Conservation (phyloP, 768 basidiomycete species). For the Coprinopsis cinerea region DNA sequence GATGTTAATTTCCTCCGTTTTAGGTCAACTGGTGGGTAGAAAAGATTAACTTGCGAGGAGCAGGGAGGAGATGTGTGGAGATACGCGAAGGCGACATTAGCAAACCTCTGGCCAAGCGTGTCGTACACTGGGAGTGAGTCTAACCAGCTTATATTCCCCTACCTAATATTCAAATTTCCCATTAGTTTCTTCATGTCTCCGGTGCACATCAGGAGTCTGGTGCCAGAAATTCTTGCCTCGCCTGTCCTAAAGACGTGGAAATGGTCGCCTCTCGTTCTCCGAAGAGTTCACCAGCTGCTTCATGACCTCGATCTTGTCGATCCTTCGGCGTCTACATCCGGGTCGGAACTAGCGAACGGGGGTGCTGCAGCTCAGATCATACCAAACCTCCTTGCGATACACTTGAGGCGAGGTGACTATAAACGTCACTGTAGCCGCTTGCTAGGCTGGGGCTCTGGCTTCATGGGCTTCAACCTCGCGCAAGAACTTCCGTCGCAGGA, state of each 20-base stretch:
- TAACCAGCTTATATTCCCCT: background rate
- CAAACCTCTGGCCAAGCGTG: constrained; percentile 24
- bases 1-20: background rate
- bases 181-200: constrained; percentile 39
- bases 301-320: constrained; percentile 23
- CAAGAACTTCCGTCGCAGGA: constrained; percentile 30
- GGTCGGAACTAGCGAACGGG: background rate
- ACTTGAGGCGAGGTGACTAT: constrained; percentile 54
- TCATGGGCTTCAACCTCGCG: constrained; percentile 47
- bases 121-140: constrained; percentile 48
- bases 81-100: constrained; percentile 42
- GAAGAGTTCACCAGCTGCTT: constrained; percentile 44
- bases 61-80: constrained; percentile 19
- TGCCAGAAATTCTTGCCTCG: constrained; percentile 36
- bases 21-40: constrained; percentile 40
- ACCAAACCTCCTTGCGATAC: constrained; percentile 45
- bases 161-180: background rate
- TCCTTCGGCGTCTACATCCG: background rate
- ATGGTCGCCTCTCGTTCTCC: constrained; percentile 49
- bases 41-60: constrained; percentile 27
- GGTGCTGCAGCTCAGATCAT: constrained; percentile 18
- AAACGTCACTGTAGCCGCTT: constrained; percentile 48
- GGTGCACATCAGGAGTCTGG: constrained; percentile 34
- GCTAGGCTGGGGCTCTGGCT: constrained; percentile 34
- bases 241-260: constrained; percentile 45